Evolutionary conservation across 345 rosid species (phyloP).

Genomic region (Salix udensis): DNA sequence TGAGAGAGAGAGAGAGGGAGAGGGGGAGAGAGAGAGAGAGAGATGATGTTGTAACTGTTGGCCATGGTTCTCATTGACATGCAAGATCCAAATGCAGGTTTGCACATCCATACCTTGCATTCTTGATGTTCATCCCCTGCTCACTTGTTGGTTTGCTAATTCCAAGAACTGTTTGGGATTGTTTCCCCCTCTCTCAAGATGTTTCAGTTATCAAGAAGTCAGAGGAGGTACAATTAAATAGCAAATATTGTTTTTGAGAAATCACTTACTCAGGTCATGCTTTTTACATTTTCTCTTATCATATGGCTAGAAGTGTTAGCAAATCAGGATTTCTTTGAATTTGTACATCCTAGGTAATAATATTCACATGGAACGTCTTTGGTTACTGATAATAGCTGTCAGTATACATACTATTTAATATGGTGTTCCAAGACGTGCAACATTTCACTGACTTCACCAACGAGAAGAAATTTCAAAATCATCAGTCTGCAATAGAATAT

Average conservation of each 20-base stretch:
- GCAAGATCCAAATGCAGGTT: conserved; percentile 62
- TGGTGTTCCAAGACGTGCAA: neutral
- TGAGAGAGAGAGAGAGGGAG: too few species aligned
- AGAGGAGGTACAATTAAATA: conserved; percentile 54
- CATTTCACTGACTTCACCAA: neutral
- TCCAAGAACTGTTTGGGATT: conserved; percentile 56
- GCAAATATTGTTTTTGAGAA: neutral
- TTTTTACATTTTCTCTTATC: neutral
- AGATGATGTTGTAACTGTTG: neutral
- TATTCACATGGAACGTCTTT: neutral
- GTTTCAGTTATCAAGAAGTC: conserved; percentile 48
- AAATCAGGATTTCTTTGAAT: neutral
- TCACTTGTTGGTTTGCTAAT: conserved; percentile 71
- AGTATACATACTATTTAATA: neutral
- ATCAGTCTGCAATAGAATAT: neutral
- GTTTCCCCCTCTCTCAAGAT: conserved; percentile 56
- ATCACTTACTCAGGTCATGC: neutral
- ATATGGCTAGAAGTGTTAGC: neutral
- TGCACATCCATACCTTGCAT: conserved; percentile 83
- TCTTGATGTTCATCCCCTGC: conserved; percentile 77
- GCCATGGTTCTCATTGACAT: neutral
- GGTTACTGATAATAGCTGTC: neutral
- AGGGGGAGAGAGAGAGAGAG: too few species aligned
- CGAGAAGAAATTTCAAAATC: neutral
- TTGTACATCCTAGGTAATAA: neutral